Conservation (phyloP, 129 eudicot genomes). For the Chrysanthemum lavandulifolium region DNA sequence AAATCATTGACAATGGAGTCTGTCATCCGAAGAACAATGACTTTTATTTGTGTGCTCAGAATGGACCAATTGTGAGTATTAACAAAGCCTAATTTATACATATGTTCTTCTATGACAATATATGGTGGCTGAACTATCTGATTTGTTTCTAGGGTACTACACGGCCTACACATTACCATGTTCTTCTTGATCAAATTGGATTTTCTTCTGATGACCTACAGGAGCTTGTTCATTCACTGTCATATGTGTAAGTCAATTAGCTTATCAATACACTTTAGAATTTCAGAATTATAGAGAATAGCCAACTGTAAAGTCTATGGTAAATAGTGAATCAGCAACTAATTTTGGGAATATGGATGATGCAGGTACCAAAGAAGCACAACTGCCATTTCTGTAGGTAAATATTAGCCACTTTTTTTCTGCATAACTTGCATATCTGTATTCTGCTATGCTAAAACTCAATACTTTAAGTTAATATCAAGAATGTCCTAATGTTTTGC, state of each 20-base stretch:
- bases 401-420: neutral
- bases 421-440: neutral
- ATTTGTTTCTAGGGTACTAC: constrained; percentile 54
- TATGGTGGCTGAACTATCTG: neutral
- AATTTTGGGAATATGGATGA: neutral
- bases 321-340: neutral
- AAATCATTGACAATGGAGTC: constrained; percentile 55
- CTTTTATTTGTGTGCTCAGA: constrained; percentile 81
- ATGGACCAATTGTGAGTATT: constrained; percentile 74
- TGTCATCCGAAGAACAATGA: constrained; percentile 74
- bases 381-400: constrained; percentile 64
- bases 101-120: neutral
- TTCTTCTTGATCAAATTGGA: constrained; percentile 66
- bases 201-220: constrained; percentile 70
- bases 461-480: neutral
- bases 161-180: constrained; percentile 86
- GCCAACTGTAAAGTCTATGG: neutral
- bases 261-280: no score
- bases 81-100: neutral
- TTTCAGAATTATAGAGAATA: neutral
- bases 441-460: no score
- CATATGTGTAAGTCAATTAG: constrained; percentile 59
- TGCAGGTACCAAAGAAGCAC: constrained; percentile 79
- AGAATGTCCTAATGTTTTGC: neutral
- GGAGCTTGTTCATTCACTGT: constrained; percentile 71